Conservation (phyloP, 1,284 basidiomycete genomes). For the Meira miltonrushii region DNA sequence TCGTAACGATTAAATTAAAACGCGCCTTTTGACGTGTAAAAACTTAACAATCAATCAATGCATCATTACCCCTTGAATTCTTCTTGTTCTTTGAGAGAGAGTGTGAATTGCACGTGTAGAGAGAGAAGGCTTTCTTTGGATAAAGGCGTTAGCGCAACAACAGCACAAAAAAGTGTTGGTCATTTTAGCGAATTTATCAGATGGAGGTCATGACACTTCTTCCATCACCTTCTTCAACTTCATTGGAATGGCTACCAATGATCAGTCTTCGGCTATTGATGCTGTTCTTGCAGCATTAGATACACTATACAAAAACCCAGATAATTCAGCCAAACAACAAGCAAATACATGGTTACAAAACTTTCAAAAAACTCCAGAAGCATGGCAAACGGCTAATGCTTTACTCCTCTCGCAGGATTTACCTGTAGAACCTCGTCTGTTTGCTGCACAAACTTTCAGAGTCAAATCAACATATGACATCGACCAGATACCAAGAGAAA, state of each 20-base stretch:
- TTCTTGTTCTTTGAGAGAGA: no score
- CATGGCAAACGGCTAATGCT: conserved; percentile 90
- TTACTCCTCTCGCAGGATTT: conserved; percentile 76
- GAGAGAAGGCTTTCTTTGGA: no score
- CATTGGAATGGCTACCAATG: conserved; percentile 6
- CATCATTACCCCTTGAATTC: no score
- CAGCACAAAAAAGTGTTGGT: no score
- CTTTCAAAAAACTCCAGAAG: conserved; percentile 65
- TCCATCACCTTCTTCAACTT: no score
- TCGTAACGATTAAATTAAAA: no score
- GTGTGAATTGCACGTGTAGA: no score
- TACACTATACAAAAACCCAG: conserved; percentile 62
- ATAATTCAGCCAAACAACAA: conserved; percentile 72
- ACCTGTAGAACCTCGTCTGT: conserved; percentile 76
- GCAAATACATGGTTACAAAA: conserved; percentile 54
- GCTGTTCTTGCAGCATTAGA: conserved; percentile 56
- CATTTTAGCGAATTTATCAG: no score
- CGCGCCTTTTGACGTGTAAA: no score
- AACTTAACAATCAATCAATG: no score
- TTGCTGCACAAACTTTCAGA: conserved; percentile 94
- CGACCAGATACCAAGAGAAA: conserved; percentile 70
- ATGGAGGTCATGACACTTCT: no score
- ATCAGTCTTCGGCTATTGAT: conserved; percentile 26
- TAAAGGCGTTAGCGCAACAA: no score
- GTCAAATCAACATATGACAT: conserved; percentile 93